Conservation (phyloP, 345 rosid genomes). For the Lenwebbia sp. region DNA sequence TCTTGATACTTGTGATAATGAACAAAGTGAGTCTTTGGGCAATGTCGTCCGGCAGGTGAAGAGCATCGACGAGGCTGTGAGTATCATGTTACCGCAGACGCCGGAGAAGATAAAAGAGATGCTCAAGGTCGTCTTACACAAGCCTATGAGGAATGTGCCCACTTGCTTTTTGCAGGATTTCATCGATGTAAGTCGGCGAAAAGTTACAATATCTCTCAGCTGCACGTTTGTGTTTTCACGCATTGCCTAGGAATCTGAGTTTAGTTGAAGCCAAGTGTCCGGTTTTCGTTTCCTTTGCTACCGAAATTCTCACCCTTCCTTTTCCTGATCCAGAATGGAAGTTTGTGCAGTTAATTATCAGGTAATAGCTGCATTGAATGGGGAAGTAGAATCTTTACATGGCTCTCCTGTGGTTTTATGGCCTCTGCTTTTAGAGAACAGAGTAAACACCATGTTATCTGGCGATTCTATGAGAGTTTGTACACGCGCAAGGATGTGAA, state of each 20-base stretch:
- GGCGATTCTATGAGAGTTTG: neutral
- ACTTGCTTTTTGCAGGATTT: conserved; percentile 4
- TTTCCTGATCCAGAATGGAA: neutral
- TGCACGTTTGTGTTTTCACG: neutral
- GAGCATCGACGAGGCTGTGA: conserved; percentile 4
- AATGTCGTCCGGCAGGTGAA: neutral
- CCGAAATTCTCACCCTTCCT: neutral
- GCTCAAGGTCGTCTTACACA: neutral
- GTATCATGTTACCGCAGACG: conserved; percentile 1
- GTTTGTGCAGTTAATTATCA: neutral
- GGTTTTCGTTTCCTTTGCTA: neutral
- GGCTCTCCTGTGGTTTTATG: neutral
- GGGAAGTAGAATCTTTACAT: neutral
- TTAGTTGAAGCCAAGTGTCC: no score
- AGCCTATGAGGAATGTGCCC: conserved; percentile 1
- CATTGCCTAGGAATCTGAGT: neutral
- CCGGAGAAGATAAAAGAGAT: conserved; percentile 4
- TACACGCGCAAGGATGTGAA: neutral
- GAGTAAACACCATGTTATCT: neutral
- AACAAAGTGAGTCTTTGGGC: neutral
- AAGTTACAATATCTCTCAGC: neutral
- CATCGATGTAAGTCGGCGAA: conserved; percentile 3
- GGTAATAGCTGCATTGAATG: neutral
- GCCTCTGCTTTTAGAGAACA: neutral
- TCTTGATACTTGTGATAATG: neutral